Percentiles rank a stretch among this genome's conserved stretches.
phyloP scores from a whole-genome alignment of 768 basidiomycete genomes.

The Rhodotorula paludigena region DNA sequence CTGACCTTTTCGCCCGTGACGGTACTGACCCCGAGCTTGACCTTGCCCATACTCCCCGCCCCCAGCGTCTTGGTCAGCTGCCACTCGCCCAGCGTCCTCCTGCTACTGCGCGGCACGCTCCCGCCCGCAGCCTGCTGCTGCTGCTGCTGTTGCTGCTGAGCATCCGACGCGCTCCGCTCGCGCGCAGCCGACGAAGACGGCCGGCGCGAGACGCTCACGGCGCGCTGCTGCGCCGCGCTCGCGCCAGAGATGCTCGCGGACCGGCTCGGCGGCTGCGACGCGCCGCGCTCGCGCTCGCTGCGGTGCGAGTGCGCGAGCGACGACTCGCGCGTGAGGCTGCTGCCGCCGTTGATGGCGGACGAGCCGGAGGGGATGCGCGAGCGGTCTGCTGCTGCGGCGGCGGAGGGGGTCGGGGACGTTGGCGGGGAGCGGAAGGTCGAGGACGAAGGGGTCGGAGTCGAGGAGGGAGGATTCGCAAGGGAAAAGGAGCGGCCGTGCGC shows the following conservation, averaged over 20 bases:
- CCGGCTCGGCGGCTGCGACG: neutral
- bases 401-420: neutral
- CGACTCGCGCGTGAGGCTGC: neutral
- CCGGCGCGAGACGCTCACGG: no score
- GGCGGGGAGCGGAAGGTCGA: slow-evolving; percentile 1
- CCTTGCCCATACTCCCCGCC: slow-evolving; percentile 98
- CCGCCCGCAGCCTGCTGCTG: neutral
- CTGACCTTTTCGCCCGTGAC: slow-evolving; percentile 85
- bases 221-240: no score
- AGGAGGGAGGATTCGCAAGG: neutral
- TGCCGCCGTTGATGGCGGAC: neutral
- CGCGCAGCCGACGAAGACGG: no score
- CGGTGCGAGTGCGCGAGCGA: no score
- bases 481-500: neutral
- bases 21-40: slow-evolving; percentile 88
- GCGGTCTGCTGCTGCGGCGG: neutral
- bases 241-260: neutral
- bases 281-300: slow-evolving; percentile 1
- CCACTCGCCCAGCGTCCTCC: slow-evolving; percentile 72
- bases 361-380: no score
- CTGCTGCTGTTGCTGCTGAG: neutral
- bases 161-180: no score
- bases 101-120: slow-evolving; percentile 14
- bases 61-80: slow-evolving; percentile 93
- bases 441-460: neutral